These are phyloP conservation scores for Piper betle DNA, from an alignment of 164 flowering plant genomes.

Conservation along the genomic window DNA sequence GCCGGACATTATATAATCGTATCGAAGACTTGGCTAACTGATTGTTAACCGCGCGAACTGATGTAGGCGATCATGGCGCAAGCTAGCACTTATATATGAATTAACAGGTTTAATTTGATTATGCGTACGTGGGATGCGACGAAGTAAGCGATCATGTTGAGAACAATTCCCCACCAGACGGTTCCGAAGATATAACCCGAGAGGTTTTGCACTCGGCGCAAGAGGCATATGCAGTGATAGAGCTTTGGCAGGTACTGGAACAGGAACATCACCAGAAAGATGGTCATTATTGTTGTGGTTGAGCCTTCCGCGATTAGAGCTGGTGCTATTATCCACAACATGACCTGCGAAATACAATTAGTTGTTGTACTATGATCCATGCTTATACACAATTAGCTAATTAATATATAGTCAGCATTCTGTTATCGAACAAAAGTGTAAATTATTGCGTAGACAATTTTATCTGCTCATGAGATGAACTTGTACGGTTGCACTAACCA, in stretches of 20 bases:
- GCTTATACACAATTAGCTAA: neutral
- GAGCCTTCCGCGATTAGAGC: slow-evolving; percentile 39
- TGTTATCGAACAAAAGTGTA: no score
- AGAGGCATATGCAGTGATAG: slow-evolving; percentile 64
- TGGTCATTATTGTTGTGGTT: slow-evolving; percentile 61
- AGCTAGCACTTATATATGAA: neutral
- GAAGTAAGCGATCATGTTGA: slow-evolving; percentile 81
- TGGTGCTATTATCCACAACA: slow-evolving; percentile 73
- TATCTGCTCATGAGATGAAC: no score
- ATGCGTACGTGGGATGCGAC: slow-evolving; percentile 76
- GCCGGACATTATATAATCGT: no score
- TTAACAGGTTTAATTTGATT: neutral
- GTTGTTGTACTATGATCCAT: neutral
- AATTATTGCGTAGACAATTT: no score
- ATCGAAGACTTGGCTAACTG: no score
- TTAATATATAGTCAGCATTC: no score
- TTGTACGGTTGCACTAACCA: no score
- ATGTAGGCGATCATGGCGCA: no score
- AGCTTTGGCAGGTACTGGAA: slow-evolving; percentile 87
- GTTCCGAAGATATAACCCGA: slow-evolving; percentile 87
- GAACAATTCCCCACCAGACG: slow-evolving; percentile 95
- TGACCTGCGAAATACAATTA: slow-evolving; percentile 39
- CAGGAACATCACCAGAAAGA: slow-evolving; percentile 54
- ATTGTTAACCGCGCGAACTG: no score
- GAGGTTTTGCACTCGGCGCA: slow-evolving; percentile 65